These are phyloP conservation scores for Termitomyces titanicus DNA, from an alignment of 768 basidiomycete species.

Conservation along the genomic window DNA sequence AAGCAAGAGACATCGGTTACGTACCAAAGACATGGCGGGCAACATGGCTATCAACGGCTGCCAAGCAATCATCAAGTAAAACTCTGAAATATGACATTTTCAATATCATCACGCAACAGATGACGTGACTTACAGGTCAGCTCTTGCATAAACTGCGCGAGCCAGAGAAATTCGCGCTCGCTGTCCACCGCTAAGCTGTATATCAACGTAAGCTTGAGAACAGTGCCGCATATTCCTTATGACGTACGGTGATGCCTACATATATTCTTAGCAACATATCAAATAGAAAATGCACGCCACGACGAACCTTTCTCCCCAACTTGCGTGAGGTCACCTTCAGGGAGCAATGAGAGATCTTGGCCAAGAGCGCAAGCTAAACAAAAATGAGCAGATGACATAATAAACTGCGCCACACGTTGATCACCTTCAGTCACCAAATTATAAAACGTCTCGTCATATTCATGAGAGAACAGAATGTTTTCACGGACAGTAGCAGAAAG, in stretches of 20 bases:
- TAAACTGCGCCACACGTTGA: not conserved
- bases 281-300: not conserved
- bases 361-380: conserved; percentile 75
- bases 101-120: not conserved
- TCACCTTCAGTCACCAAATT: conserved; percentile 76
- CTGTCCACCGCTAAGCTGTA: conserved; percentile 77
- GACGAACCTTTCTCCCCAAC: conserved; percentile 78
- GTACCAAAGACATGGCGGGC: conserved; percentile 81
- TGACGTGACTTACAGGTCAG: conserved; percentile 72
- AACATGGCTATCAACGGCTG: conserved; percentile 84
- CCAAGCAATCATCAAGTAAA: conserved; percentile 87
- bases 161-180: conserved; percentile 82
- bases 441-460: conserved; percentile 84
- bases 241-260: conserved; percentile 54
- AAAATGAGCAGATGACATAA: not conserved
- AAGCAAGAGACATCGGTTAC: conserved; percentile 5
- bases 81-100: conserved; percentile 38
- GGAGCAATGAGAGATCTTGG: conserved; percentile 74
- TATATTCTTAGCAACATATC: not conserved
- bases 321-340: conserved; percentile 80
- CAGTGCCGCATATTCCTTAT: not conserved
- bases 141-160: conserved; percentile 86
- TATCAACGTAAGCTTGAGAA: not conserved
- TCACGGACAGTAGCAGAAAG: conserved; percentile 83
- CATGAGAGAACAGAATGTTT: conserved; percentile 90